Conservation (phyloP, 2,329 filamentous ascomycete species). For the Tolypocladium pustulatum region DNA sequence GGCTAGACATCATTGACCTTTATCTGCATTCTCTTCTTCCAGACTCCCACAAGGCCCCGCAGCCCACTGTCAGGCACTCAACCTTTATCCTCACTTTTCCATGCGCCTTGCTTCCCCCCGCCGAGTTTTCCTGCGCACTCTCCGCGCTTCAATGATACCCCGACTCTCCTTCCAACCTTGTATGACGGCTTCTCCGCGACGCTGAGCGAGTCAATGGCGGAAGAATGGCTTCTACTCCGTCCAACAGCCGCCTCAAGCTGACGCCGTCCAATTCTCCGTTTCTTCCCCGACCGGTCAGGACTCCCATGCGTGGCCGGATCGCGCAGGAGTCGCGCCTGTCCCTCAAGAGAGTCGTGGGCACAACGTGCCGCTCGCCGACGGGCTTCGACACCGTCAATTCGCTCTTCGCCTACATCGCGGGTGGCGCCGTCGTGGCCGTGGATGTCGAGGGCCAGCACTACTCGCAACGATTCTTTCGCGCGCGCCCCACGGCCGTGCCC, state of each 20-base stretch:
- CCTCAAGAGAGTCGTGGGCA: conserved; percentile 79
- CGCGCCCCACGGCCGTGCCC: conserved; percentile 67
- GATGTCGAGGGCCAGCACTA: conserved; percentile 59
- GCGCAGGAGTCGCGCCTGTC: conserved; percentile 51
- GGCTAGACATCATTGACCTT: conserved; percentile 4
- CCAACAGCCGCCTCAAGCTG: conserved; percentile 50
- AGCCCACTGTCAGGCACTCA: background rate
- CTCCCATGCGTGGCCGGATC: conserved; percentile 43
- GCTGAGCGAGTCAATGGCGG: conserved; percentile 35
- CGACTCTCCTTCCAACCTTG: background rate
- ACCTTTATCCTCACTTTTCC: background rate
- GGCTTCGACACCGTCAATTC: conserved; percentile 74
- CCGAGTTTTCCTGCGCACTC: background rate
- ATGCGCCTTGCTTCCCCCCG: background rate
- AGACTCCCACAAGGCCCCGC: background rate
- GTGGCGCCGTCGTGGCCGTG: conserved; percentile 85
- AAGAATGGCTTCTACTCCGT: conserved; percentile 48
- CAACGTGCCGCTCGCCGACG: conserved; percentile 73
- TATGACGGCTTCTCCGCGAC: background rate
- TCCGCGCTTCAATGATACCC: conserved; percentile 7
- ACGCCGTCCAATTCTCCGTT: conserved; percentile 72
- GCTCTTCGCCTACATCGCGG: conserved; percentile 83
- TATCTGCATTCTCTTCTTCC: conserved; percentile 1
- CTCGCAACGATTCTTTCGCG: conserved; percentile 82
- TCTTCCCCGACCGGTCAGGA: conserved; percentile 50